These are phyloP conservation scores for Datisca glomerata DNA, from an alignment of 306 rosid species.

Conservation along the genomic window DNA sequence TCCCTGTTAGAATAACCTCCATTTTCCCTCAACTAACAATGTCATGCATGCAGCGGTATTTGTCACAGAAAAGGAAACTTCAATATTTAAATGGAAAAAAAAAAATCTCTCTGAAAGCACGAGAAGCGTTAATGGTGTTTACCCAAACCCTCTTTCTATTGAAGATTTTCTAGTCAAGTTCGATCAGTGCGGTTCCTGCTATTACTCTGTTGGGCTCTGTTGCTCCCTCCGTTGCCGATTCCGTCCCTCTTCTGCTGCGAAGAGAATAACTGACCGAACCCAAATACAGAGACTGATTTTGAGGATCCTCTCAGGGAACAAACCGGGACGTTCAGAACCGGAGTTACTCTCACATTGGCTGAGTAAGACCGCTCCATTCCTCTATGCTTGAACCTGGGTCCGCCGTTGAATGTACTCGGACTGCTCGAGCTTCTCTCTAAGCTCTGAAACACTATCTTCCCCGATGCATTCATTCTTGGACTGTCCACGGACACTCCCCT, in stretches of 20 bases:
- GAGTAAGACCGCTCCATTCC: conserved; percentile 98
- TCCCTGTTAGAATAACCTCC: background rate
- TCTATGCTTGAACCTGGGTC: conserved; percentile 65
- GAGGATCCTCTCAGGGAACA: conserved; percentile 70
- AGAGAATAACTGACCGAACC: conserved; percentile 75
- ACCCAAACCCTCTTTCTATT: background rate
- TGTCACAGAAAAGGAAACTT: background rate
- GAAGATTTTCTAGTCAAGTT: conserved; percentile 18
- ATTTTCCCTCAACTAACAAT: background rate
- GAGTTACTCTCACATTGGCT: conserved; percentile 79
- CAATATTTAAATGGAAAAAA: background rate
- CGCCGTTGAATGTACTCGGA: conserved; percentile 89
- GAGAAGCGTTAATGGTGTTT: conserved; percentile 5
- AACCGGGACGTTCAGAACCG: conserved; percentile 91
- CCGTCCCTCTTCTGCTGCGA: conserved; percentile 64
- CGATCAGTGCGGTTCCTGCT: conserved; percentile 37
- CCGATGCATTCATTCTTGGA: conserved; percentile 90
- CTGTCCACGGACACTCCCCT: conserved; percentile 87
- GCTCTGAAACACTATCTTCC: conserved; percentile 88
- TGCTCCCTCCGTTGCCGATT: conserved; percentile 14
- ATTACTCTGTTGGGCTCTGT: conserved; percentile 13
- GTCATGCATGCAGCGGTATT: background rate
- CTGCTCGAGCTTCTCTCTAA: conserved; percentile 91
- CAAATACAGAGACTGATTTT: conserved; percentile 69
- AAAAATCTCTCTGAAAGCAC: conserved; percentile 1